These are phyloP conservation scores for Lolium multiflorum DNA, from an alignment of 176 grass and related monocot species.

Conservation along the genomic window DNA sequence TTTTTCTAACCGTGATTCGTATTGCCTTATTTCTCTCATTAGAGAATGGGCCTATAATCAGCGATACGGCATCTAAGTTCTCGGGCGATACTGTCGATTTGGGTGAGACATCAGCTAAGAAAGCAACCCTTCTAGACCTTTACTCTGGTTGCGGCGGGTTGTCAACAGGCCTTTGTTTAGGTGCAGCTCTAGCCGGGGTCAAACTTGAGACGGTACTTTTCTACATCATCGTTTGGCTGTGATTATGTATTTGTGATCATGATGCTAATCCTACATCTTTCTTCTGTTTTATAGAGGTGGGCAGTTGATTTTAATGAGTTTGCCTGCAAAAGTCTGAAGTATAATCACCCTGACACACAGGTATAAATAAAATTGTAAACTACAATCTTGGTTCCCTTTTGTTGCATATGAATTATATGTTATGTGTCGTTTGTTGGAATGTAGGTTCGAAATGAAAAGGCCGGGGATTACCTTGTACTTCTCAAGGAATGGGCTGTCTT, in stretches of 20 bases:
- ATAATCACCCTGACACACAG: conserved; percentile 74
- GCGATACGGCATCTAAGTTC: neutral
- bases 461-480: conserved; percentile 67
- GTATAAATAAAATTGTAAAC: conserved; percentile 38
- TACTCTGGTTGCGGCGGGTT: conserved; percentile 95
- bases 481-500: conserved; percentile 63
- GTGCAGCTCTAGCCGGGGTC: conserved; percentile 62
- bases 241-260: neutral
- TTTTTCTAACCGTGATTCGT: neutral
- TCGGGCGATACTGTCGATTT: neutral
- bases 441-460: conserved; percentile 90
- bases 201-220: conserved; percentile 72
- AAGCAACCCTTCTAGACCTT: conserved; percentile 64
- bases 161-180: conserved; percentile 86
- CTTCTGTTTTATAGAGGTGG: conserved; percentile 54
- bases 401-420: neutral
- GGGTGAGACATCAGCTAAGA: neutral
- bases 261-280: neutral
- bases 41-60: neutral
- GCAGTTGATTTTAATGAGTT: conserved; percentile 72
- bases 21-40: neutral
- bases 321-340: conserved; percentile 78
- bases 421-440: neutral
- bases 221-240: neutral
- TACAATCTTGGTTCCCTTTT: neutral